Conservation (phyloP, 768 basidiomycete genomes). For the Rubroboletus pulcherrimus region DNA sequence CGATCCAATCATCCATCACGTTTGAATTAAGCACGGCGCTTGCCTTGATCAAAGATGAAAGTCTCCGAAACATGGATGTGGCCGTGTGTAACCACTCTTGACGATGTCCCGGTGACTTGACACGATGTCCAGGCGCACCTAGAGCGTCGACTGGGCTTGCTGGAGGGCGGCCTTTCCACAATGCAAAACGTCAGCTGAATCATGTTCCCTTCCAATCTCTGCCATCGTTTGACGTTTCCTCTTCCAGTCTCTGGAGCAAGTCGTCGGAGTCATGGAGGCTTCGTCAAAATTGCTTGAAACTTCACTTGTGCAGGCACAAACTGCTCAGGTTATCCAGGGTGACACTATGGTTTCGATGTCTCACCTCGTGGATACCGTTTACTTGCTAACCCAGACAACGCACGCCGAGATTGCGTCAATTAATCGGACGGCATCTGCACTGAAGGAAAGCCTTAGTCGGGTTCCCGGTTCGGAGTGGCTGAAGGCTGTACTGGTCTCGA, state of each 20-base stretch:
- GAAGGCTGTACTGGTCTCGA: constrained; percentile 11
- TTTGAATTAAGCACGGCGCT: constrained; percentile 24
- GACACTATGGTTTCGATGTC: constrained; percentile 35
- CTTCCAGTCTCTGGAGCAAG: constrained; percentile 19
- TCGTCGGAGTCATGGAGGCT: constrained; percentile 13
- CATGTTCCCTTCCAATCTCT: constrained; percentile 6
- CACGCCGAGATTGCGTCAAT: constrained; percentile 45
- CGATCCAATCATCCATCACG: constrained; percentile 22
- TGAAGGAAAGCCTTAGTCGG: constrained; percentile 28
- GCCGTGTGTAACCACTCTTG: constrained; percentile 17
- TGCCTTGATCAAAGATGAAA: constrained; percentile 27
- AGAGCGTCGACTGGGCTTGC: constrained; percentile 25
- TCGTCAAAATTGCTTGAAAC: constrained; percentile 31
- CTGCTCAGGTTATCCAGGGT: constrained; percentile 34
- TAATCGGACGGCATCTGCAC: constrained; percentile 38
- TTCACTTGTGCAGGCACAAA: constrained; percentile 30
- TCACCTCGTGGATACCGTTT: constrained; percentile 35
- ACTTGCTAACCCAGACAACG: constrained; percentile 37
- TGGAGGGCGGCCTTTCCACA: constrained; percentile 22
- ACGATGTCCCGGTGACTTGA: constrained; percentile 6
- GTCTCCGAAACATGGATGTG: constrained; percentile 25
- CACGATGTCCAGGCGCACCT: constrained; percentile 25
- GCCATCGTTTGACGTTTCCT: constrained; percentile 15
- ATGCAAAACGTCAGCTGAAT: constrained; percentile 31
- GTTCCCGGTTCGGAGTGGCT: constrained; percentile 20